These are phyloP conservation scores for Moesziomyces globuligerus DNA, from an alignment of 1,284 basidiomycete genomes.

Conservation along the genomic window DNA sequence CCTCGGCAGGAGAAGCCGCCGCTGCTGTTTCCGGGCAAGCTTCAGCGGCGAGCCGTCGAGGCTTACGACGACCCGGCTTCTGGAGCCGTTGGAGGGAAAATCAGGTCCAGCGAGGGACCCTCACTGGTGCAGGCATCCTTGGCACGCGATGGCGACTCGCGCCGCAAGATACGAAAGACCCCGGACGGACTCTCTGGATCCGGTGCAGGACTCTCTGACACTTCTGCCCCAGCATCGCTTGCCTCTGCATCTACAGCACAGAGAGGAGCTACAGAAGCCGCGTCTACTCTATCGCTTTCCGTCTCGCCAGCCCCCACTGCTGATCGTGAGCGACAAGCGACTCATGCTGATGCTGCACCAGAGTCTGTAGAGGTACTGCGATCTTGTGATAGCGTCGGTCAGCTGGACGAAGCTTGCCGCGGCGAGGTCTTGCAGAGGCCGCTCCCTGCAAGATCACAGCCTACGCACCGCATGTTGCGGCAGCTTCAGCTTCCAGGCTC, in stretches of 20 bases:
- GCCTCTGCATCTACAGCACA: neutral
- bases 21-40: constrained; percentile 5
- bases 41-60: neutral
- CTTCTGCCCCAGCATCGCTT: no score
- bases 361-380: neutral
- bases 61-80: no score
- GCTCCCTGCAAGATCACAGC: neutral
- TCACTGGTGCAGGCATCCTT: neutral
- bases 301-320: no score
- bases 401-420: neutral
- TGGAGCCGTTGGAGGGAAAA: no score
- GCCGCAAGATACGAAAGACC: no score
- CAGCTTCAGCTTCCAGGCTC: constrained; percentile 10
- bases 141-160: no score
- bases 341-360: no score
- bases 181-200: no score
- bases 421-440: neutral
- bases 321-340: no score
- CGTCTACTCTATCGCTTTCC: neutral
- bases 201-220: no score
- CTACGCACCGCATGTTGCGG: neutral
- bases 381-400: neutral
- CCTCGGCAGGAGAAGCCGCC: constrained; percentile 1
- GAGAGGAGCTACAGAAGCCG: no score
- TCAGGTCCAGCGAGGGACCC: no score